phyloP scores from a whole-genome alignment of 352 stramenopile genomes.

The Pythium chondricola region DNA sequence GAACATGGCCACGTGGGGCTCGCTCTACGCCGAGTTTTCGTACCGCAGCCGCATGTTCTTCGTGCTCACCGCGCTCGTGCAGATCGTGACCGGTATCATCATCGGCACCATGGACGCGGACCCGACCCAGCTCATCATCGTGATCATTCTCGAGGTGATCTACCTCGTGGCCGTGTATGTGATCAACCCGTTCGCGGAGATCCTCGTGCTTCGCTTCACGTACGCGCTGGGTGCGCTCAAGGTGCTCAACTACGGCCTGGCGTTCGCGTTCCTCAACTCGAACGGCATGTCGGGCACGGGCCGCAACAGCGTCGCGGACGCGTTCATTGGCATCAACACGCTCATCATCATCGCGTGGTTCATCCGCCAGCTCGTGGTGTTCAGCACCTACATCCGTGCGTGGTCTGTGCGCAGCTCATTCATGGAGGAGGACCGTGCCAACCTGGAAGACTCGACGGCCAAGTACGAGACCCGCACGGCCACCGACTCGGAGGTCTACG shows the following conservation, averaged over 20 bases:
- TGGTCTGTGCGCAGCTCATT: conserved; percentile 29
- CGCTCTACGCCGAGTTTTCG: conserved; percentile 56
- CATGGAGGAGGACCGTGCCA: conserved; percentile 1
- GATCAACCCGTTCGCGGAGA: conserved; percentile 38
- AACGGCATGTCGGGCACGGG: conserved; percentile 36
- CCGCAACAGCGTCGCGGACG: conserved; percentile 30
- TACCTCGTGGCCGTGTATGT: conserved; percentile 53
- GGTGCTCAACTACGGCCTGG: conserved; percentile 47
- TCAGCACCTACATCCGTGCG: conserved; percentile 42
- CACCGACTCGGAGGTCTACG: conserved; percentile 14
- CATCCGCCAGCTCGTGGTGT: conserved; percentile 48
- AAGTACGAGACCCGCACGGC: conserved; percentile 15
- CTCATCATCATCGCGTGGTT: conserved; percentile 57
- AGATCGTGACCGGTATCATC: conserved; percentile 52
- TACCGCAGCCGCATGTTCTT: conserved; percentile 68
- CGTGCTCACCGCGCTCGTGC: conserved; percentile 40
- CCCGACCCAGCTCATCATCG: conserved; percentile 45
- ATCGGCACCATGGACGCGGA: conserved; percentile 47
- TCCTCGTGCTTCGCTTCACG: conserved; percentile 36
- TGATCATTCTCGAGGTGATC: conserved; percentile 43
- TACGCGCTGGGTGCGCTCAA: conserved; percentile 44
- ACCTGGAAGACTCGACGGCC: conserved; percentile 3
- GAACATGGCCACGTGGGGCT: conserved; percentile 50
- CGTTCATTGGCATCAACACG: conserved; percentile 55
- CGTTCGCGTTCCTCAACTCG: conserved; percentile 55